phyloP scores from a whole-genome alignment of 345 rosid genomes.

The Nasturtium officinale region DNA sequence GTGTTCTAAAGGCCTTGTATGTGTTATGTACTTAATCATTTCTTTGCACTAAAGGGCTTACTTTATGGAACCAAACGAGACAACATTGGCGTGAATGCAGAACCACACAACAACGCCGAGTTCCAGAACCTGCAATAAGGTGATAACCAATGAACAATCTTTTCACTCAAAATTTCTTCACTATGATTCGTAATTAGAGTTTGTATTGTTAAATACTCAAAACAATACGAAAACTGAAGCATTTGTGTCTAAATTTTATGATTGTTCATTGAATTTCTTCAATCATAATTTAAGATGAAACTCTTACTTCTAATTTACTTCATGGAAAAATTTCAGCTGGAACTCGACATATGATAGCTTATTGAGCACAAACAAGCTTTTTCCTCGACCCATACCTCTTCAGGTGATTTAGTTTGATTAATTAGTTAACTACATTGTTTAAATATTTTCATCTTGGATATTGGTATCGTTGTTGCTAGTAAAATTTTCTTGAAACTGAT shows the following conservation, averaged over 20 bases:
- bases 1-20: background rate
- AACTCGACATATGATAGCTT: constrained; percentile 33
- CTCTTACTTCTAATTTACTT: background rate
- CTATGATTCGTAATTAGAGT: background rate
- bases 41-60: constrained; percentile 29
- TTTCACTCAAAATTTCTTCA: background rate
- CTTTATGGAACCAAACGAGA: constrained; percentile 35
- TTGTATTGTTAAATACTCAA: background rate
- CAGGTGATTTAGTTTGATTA: constrained; percentile 28
- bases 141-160: constrained; percentile 17
- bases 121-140: constrained; percentile 31
- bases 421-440: background rate
- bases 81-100: constrained; percentile 31
- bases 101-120: constrained; percentile 18
- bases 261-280: background rate
- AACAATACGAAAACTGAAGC: background rate
- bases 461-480: constrained; percentile 7
- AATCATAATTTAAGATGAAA: background rate
- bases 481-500: background rate
- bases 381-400: constrained; percentile 36
- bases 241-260: background rate
- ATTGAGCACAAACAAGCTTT: constrained; percentile 37
- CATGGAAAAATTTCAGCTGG: constrained; percentile 10
- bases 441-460: background rate
- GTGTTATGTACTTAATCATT: background rate